phyloP scores from a whole-genome alignment of 1,284 basidiomycete genomes.

The Microbotryum saponariae region DNA sequence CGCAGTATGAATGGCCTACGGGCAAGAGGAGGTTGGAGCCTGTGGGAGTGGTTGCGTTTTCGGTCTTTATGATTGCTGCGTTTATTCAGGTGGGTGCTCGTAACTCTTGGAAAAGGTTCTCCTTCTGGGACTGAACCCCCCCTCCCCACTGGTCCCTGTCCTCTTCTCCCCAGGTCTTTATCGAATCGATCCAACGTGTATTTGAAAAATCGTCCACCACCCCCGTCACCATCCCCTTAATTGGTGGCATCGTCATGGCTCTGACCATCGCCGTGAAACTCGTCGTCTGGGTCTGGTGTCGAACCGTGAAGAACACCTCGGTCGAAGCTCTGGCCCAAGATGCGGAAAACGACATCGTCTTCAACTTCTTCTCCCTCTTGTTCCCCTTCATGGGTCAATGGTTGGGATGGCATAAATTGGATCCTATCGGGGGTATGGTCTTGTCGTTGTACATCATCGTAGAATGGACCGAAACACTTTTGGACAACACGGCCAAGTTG shows the following conservation, averaged over 20 bases:
- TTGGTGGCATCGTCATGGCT: slow-evolving; percentile 45
- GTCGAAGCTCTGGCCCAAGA: slow-evolving; percentile 42
- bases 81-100: slow-evolving; percentile 37
- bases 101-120: too few species aligned
- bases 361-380: slow-evolving; percentile 51
- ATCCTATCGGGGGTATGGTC: slow-evolving; percentile 47
- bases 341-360: slow-evolving; percentile 41
- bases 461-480: slow-evolving; percentile 43
- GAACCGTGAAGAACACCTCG: slow-evolving; percentile 40
- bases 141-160: background rate
- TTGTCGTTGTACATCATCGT: slow-evolving; percentile 45
- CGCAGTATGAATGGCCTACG: slow-evolving; percentile 45
- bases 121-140: too few species aligned
- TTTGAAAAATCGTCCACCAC: slow-evolving; percentile 36
- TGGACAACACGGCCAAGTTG: slow-evolving; percentile 46
- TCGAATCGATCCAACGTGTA: slow-evolving; percentile 45
- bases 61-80: slow-evolving; percentile 52
- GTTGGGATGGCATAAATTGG: slow-evolving; percentile 41
- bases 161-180: slow-evolving; percentile 42
- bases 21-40: slow-evolving; percentile 49
- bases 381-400: slow-evolving; percentile 46
- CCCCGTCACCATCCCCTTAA: slow-evolving; percentile 31
- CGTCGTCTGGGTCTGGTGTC: slow-evolving; percentile 45
- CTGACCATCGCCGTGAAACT: slow-evolving; percentile 50
- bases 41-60: slow-evolving; percentile 45